Conservation (phyloP, 2,329 filamentous ascomycete species). For the Pseudohalonectria lignicola region DNA sequence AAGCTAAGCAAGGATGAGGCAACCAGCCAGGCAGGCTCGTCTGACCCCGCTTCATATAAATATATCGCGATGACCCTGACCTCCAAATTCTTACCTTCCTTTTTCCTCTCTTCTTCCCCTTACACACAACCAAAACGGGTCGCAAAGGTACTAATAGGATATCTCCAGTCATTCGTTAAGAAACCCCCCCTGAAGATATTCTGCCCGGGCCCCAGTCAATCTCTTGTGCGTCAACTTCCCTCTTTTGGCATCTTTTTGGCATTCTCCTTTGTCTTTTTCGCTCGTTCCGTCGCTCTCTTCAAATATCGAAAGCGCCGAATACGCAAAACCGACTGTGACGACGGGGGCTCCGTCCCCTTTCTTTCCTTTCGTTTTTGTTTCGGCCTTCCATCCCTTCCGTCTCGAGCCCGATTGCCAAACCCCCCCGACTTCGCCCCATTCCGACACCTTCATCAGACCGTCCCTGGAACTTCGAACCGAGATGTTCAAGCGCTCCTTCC, state of each 20-base stretch:
- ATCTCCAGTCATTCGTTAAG: slow-evolving; percentile 39
- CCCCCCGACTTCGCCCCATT: slow-evolving; percentile 2
- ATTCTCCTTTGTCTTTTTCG: slow-evolving; percentile 26
- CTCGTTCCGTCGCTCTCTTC: slow-evolving; percentile 45
- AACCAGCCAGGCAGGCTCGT: no score
- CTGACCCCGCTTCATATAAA: slow-evolving; percentile 22
- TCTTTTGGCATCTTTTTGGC: slow-evolving; percentile 18
- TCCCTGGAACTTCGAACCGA: slow-evolving; percentile 30
- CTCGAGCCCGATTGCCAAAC: slow-evolving; percentile 5
- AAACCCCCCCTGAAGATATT: slow-evolving; percentile 26
- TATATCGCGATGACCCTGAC: slow-evolving; percentile 18
- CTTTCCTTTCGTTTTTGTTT: slow-evolving; percentile 15
- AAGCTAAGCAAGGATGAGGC: no score
- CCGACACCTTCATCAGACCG: not conserved
- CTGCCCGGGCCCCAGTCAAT: slow-evolving; percentile 45
- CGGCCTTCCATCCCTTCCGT: slow-evolving; percentile 12
- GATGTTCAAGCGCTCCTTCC: slow-evolving; percentile 93
- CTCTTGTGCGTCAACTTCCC: slow-evolving; percentile 28
- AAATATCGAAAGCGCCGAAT: slow-evolving; percentile 17
- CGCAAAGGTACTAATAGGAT: slow-evolving; percentile 44
- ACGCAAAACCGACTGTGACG: slow-evolving; percentile 7
- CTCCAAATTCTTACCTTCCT: slow-evolving; percentile 25
- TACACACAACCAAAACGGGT: slow-evolving; percentile 41
- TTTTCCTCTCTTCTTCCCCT: slow-evolving; percentile 39
- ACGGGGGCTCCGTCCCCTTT: slow-evolving; percentile 19